Conservation (phyloP, 371 early-diverging fungal species). For the Nematocida sp. region DNA sequence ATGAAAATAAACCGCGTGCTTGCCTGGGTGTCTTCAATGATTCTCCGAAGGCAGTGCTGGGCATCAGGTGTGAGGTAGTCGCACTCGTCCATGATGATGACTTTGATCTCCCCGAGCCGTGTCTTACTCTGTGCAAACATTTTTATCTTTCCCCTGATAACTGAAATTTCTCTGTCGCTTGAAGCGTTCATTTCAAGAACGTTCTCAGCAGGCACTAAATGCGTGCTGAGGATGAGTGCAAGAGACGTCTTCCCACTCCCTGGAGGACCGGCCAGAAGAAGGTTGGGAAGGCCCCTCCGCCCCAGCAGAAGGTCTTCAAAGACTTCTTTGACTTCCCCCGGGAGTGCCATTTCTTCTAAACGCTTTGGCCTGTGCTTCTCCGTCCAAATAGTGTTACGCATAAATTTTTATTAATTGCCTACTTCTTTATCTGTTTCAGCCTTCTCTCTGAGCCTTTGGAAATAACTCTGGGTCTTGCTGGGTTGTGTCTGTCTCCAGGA, state of each 20-base stretch:
- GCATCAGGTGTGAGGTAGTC: conserved; percentile 65
- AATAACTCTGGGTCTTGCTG: conserved; percentile 61
- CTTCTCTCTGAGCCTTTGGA: conserved; percentile 55
- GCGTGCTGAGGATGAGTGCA: conserved; percentile 72
- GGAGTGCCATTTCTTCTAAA: conserved; percentile 45
- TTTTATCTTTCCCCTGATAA: conserved; percentile 67
- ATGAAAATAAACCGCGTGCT: conserved; percentile 64
- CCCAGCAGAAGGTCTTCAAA: conserved; percentile 26
- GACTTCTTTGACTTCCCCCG: conserved; percentile 54
- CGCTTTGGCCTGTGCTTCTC: conserved; percentile 65
- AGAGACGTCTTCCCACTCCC: conserved; percentile 97
- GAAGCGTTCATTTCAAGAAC: conserved; percentile 62
- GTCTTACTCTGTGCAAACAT: conserved; percentile 70
- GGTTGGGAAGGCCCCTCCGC: conserved; percentile 71
- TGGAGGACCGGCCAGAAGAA: conserved; percentile 95
- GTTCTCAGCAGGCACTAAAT: background rate
- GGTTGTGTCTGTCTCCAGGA: conserved; percentile 61
- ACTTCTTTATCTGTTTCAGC: conserved; percentile 29
- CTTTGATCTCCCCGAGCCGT: conserved; percentile 45
- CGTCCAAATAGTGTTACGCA: conserved; percentile 58
- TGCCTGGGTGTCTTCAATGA: conserved; percentile 61
- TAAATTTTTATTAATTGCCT: conserved; percentile 24
- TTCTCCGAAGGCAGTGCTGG: conserved; percentile 64
- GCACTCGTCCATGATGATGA: conserved; percentile 65
- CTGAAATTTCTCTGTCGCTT: conserved; percentile 64